phyloP scores from a whole-genome alignment of 2,329 filamentous ascomycete genomes.

The Aureobasidium sp. region DNA sequence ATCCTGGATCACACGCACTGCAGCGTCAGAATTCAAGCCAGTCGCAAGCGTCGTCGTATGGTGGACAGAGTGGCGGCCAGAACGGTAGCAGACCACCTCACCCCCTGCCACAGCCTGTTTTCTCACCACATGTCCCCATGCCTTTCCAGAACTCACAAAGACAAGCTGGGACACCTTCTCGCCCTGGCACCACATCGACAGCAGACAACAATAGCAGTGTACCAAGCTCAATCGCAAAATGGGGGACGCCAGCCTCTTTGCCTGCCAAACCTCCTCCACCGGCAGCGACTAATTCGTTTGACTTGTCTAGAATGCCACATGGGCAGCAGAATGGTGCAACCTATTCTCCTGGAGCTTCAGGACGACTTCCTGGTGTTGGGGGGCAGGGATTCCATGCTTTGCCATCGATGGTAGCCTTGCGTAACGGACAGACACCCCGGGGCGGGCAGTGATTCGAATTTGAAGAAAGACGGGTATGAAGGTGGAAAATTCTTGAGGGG shows the following conservation, averaged over 20 bases:
- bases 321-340: not conserved
- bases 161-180: not conserved
- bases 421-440: not conserved
- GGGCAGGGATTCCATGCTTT: constrained; percentile 3
- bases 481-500: not conserved
- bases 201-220: not conserved
- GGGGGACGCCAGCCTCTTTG: constrained; percentile 45
- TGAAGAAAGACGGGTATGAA: not conserved
- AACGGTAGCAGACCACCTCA: constrained; percentile 22
- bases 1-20: constrained; percentile 16
- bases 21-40: constrained; percentile 26
- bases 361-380: not conserved
- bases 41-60: constrained; percentile 21
- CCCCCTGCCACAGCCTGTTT: constrained; percentile 29
- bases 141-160: constrained; percentile 14
- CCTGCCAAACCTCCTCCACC: constrained; percentile 47
- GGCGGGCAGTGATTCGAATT: not conserved
- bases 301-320: constrained; percentile 10
- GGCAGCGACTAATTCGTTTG: constrained; percentile 21
- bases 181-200: not conserved
- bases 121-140: constrained; percentile 25
- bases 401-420: constrained; percentile 3
- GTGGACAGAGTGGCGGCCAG: constrained; percentile 13
- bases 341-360: not conserved
- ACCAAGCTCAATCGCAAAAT: constrained; percentile 45